These are phyloP conservation scores for Arabidopsis lyrata DNA, from an alignment of 441 rosid species.

Conservation along the genomic window DNA sequence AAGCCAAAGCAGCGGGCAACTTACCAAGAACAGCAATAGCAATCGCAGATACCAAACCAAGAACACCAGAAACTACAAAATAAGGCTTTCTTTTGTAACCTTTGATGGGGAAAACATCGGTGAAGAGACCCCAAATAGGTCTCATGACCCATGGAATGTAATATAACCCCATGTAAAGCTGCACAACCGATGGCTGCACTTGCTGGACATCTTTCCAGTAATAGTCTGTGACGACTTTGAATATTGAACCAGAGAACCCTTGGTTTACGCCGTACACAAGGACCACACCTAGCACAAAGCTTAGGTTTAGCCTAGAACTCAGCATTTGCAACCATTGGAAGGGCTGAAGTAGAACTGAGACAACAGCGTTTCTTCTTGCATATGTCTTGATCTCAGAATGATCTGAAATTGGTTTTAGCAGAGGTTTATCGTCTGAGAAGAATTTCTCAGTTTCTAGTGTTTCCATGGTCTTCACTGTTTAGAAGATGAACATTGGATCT, in stretches of 20 bases:
- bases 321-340: constrained; percentile 80
- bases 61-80: constrained; percentile 68
- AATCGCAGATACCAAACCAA: constrained; percentile 61
- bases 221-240: constrained; percentile 75
- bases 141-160: constrained; percentile 88
- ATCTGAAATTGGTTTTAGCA: constrained; percentile 37
- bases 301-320: constrained; percentile 58
- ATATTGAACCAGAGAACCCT: constrained; percentile 75
- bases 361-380: constrained; percentile 27
- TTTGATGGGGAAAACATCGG: constrained; percentile 72
- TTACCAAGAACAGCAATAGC: constrained; percentile 54
- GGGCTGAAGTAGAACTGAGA: constrained; percentile 61
- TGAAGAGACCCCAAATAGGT: constrained; percentile 84
- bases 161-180: constrained; percentile 71
- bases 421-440: constrained; percentile 24
- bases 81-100: constrained; percentile 83
- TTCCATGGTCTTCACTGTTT: constrained; percentile 35
- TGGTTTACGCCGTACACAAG: constrained; percentile 80
- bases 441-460: constrained; percentile 42
- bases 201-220: constrained; percentile 84
- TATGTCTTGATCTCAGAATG: constrained; percentile 28
- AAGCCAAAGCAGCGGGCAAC: constrained; percentile 59
- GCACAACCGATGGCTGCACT: constrained; percentile 72
- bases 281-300: constrained; percentile 67
- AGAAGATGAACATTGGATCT: constrained; percentile 42